Evolutionary conservation across 495 filamentous ascomycete genomes (phyloP), one percentile per base, ranked within the genome.

Genomic region (Aspergillus haitiensis): DNA sequence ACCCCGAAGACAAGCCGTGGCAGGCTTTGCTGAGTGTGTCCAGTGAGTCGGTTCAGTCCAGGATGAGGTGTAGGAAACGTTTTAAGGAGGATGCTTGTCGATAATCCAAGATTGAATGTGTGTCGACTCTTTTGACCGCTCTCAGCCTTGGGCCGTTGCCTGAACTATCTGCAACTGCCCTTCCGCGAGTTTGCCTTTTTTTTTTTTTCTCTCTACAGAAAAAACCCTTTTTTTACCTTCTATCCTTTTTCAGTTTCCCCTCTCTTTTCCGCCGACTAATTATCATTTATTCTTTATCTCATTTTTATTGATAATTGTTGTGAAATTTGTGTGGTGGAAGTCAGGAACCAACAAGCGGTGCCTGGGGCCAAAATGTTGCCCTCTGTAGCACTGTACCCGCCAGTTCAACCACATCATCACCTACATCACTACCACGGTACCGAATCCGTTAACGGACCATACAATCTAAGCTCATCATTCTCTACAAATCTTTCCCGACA

Each of bases 11-110:
- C 59, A 39, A 66, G 59, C 46, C 58, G 67, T 64, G 67, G 63
- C 61, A 57, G 61, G 59, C 58, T 55, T 65, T 56, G 59, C 51
- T 67, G 59, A 64, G 64, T 52, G 49, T 59, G 21, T 67, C 59
- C 52, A 60, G 35, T 54, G 62, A 63, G 52, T 52, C 60, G 68
- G 64, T 56, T 67, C 60, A 66, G 66, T 64, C 65, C 75, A 80
- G 75, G 70, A 80, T 80, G 77, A 72, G 75, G 77, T 78, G 75
- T 76, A 75, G 76, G 69, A 80, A 78, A 76, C 75, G 76, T 35
- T 75, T 73, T 66, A 78, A 78, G 70, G 69, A 75, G 65, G 68
- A 76, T 76, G 75, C 71, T 74, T 71, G 71, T 72, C 76, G 71
- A 80, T 64, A 70, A 49, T 55, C 56, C 63, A 66, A 60, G 61